Base-by-base conservation (phyloP, 768 basidiomycete genomes). In the Sporobolomyces roseus region DNA sequence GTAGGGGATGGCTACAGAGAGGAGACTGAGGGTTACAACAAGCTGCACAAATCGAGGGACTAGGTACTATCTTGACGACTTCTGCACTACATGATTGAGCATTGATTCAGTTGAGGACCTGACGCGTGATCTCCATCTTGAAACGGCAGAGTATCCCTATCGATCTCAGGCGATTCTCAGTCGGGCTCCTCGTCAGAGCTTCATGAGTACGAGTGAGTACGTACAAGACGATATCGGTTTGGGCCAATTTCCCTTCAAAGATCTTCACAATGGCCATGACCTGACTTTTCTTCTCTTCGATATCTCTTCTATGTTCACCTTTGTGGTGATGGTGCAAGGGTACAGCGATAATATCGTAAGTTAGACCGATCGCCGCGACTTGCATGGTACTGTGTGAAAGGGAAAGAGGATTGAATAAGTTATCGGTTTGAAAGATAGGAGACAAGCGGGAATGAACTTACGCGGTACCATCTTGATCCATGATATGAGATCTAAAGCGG, bases 391-490 rank as follows among this genome's bases (percentile, higher is more conserved):
- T 71, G 55, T 5, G 21, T 25, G 32, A 19, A 36, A 21, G 16
- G 35, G 21, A 29, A 51, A 17, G 35, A 30, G 61, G 3, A 14
- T 30, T 7, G 49, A 9, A 29, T 33, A 4, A 12, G 10, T 27
- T 27, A 50, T 13, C 13, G 4, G 19, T 2, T n/a, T 2, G 6
- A 27, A 30, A 36, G 16, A 27, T 5, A 8, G 33, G 46, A 23
- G 38, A 41, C 21, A 33, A 4, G 25, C 21, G 10, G 5, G 36
- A 16, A 30, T 25, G n/a, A 16, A 62, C 69, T 17, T 30, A 71
- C 69, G 70, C 65, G 0, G 70, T 38, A 1, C 70, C 70, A 52
- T 71, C 70, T 36, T 50, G 58, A 33, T 71, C 70, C 45, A 71
- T 66, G 14, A 71, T 33, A 48, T 60, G 38, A 0, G 51, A 50